A percentile compares a stretch with the other conserved stretches of the same genome.
Evolutionary conservation across 352 stramenopile species (phyloP).

Genomic region (Phytophthora kernoviae): DNA sequence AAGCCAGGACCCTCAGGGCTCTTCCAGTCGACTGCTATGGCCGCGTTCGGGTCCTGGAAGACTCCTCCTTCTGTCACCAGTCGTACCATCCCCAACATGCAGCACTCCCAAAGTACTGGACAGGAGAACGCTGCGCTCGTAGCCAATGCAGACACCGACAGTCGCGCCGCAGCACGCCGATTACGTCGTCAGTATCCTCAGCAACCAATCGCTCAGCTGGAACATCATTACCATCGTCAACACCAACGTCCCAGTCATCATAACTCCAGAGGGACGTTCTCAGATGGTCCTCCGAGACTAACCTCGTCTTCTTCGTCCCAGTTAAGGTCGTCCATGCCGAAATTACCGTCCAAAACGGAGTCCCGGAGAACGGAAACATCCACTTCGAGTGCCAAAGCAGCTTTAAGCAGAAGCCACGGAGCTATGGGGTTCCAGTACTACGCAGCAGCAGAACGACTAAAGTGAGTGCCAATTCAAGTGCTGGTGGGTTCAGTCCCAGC

Average conservation of each 20-base stretch:
- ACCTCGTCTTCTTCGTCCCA: constrained; percentile 3
- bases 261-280: constrained; percentile 11
- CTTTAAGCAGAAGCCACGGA: constrained; percentile 21
- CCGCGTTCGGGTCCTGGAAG: not conserved
- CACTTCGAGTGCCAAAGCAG: constrained; percentile 1
- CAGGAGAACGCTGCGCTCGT: constrained; percentile 24
- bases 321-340: constrained; percentile 22
- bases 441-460: constrained; percentile 44
- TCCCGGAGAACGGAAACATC: constrained; percentile 20
- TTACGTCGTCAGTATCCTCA: constrained; percentile 32
- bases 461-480: constrained; percentile 18
- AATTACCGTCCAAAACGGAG: constrained; percentile 25
- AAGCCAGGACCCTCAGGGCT: not conserved
- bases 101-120: constrained; percentile 15
- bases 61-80: constrained; percentile 6
- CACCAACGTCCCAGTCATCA: constrained; percentile 19
- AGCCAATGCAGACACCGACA: constrained; percentile 16
- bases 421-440: constrained; percentile 45
- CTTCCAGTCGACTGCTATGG: not conserved
- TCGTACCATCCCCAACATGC: constrained; percentile 24
- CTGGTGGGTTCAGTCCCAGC: constrained; percentile 21
- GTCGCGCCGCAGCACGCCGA: constrained; percentile 23
- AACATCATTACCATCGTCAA: constrained; percentile 39
- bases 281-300: constrained; percentile 22
- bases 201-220: constrained; percentile 38